phyloP scores from a whole-genome alignment of 202 grass and related monocot genomes.

The Carex sylvatica region DNA sequence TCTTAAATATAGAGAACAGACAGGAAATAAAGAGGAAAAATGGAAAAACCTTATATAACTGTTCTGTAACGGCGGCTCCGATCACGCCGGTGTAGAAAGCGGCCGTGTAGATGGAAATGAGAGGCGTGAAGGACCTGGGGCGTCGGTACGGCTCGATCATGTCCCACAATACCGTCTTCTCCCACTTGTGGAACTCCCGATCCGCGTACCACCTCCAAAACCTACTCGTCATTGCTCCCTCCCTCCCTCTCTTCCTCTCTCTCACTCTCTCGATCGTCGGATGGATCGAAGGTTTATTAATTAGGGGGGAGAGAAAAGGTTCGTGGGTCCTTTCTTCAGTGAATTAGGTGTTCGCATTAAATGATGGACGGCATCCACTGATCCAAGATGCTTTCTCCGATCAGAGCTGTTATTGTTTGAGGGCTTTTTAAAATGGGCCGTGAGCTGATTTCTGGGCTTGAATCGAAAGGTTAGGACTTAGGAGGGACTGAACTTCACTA shows the following conservation, averaged over 20 bases:
- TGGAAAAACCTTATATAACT: slow-evolving; percentile 68
- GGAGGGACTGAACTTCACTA: not conserved
- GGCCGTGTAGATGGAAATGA: slow-evolving; percentile 71
- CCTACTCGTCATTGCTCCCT: slow-evolving; percentile 51
- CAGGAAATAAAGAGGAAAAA: not conserved
- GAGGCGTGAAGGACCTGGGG: slow-evolving; percentile 62
- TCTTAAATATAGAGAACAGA: not conserved
- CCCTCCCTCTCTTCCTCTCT: not conserved
- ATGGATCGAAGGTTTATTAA: not conserved
- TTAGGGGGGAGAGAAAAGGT: not conserved
- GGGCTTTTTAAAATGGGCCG: not conserved
- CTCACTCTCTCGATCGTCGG: not conserved
- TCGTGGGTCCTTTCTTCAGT: not conserved
- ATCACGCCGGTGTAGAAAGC: slow-evolving; percentile 94
- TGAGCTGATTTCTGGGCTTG: not conserved
- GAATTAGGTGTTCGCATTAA: not conserved
- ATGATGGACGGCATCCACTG: not conserved
- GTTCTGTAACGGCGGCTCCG: slow-evolving; percentile 73
- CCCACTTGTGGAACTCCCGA: slow-evolving; percentile 78
- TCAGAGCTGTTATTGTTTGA: no score
- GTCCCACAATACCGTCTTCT: slow-evolving; percentile 95
- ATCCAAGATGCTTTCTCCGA: not conserved
- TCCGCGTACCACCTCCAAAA: slow-evolving; percentile 96
- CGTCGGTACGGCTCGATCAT: slow-evolving; percentile 88
- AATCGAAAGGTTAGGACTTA: not conserved